A percentile compares a stretch with the other conserved stretches of the same genome.
Conservation (phyloP, 106 monocot species). For the Allium fistulosum region DNA sequence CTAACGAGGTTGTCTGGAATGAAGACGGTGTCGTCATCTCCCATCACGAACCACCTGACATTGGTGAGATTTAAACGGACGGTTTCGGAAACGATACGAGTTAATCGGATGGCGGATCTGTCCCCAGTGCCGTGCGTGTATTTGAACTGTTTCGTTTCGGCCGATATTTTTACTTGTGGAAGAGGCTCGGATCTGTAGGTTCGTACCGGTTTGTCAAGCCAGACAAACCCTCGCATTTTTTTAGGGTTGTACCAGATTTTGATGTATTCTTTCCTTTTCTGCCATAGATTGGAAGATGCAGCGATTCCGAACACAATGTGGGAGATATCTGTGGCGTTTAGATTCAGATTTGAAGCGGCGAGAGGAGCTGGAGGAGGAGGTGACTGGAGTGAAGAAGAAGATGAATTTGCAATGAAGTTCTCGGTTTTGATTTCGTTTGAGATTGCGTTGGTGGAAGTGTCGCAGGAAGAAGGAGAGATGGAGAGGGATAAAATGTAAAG, state of each 20-base stretch:
- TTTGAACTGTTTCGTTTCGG: slow-evolving; percentile 49
- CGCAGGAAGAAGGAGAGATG: slow-evolving; percentile 11
- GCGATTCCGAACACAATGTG: slow-evolving; percentile 69
- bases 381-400: neutral
- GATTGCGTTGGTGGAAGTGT: neutral
- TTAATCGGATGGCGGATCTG: slow-evolving; percentile 85
- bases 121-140: slow-evolving; percentile 59
- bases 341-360: neutral
- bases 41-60: slow-evolving; percentile 82
- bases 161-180: slow-evolving; percentile 51
- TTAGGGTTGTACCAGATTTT: slow-evolving; percentile 38
- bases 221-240: slow-evolving; percentile 40
- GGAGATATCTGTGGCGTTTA: slow-evolving; percentile 19
- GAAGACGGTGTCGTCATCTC: slow-evolving; percentile 93
- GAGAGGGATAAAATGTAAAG: slow-evolving; percentile 29
- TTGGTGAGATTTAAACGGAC: slow-evolving; percentile 31
- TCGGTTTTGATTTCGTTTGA: slow-evolving; percentile 1
- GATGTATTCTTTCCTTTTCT: slow-evolving; percentile 38
- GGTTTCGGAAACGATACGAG: slow-evolving; percentile 89
- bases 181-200: slow-evolving; percentile 12
- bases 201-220: slow-evolving; percentile 35
- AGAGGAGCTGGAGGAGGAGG: slow-evolving; percentile 2
- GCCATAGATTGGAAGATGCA: slow-evolving; percentile 42
- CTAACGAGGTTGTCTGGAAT: slow-evolving; percentile 38
- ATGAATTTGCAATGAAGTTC: neutral